Evolutionary conservation across 1,284 basidiomycete genomes (phyloP).

Genomic region (Malassezia cuniculi): DNA sequence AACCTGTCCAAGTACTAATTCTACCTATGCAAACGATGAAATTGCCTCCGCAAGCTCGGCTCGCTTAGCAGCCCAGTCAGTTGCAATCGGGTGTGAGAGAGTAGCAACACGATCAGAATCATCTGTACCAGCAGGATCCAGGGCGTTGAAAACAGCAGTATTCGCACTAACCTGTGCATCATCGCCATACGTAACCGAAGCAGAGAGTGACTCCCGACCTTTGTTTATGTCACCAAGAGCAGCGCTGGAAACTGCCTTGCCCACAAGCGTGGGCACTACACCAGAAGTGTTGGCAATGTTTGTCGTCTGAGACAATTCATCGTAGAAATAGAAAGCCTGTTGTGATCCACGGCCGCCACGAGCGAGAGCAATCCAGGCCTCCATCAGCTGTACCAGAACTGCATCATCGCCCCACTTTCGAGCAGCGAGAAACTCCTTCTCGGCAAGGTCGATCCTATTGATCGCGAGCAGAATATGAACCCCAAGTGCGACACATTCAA

Average conservation of each 20-base stretch:
- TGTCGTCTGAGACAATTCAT: conserved; percentile 40
- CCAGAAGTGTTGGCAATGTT: conserved; percentile 16
- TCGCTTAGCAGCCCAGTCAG: conserved; percentile 4
- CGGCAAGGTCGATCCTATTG: conserved; percentile 36
- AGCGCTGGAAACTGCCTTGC: conserved; percentile 33
- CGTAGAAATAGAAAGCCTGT: conserved; percentile 44
- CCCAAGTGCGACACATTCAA: conserved; percentile 39
- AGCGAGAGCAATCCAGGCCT: conserved; percentile 39
- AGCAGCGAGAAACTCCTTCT: conserved; percentile 36
- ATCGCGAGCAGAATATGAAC: conserved; percentile 42
- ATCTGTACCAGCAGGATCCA: too few species aligned
- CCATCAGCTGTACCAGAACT: conserved; percentile 39
- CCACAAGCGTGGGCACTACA: conserved; percentile 22
- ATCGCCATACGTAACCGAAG: too few species aligned
- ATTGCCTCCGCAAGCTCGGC: conserved; percentile 7
- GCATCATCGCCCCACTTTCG: conserved; percentile 39
- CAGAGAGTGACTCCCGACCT: too few species aligned
- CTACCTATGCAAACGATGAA: conserved; percentile 4
- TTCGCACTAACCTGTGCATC: conserved; percentile 1
- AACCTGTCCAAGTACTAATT: not conserved
- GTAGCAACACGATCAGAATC: too few species aligned
- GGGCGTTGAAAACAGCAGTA: conserved; percentile 4
- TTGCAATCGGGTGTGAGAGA: not conserved
- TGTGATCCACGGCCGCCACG: conserved; percentile 36
- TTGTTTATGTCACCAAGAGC: too few species aligned